Evolutionary conservation across 2,329 filamentous ascomycete genomes (phyloP).

Genomic region (Monilinia vaccinii-corymbosi): DNA sequence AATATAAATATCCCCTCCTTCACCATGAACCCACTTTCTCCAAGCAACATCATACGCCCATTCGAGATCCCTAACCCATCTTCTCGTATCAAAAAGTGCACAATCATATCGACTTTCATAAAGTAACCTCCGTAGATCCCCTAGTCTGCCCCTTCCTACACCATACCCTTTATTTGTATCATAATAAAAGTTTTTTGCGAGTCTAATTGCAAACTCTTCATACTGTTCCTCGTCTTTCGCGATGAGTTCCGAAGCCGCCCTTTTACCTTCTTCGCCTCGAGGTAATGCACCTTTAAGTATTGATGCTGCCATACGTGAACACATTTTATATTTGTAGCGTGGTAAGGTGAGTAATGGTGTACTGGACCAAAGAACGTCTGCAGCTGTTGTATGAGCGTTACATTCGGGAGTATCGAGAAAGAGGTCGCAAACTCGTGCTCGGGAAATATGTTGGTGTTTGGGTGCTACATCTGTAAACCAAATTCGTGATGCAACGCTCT

Average conservation of each 20-base stretch:
- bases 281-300: conserved; percentile 87
- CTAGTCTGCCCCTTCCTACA: conserved; percentile 57
- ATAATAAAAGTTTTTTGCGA: conserved; percentile 59
- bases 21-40: conserved; percentile 75
- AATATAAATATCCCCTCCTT: conserved; percentile 90
- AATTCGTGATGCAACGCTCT: conserved; percentile 76
- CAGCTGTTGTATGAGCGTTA: conserved; percentile 95
- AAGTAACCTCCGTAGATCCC: conserved; percentile 69
- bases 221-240: conserved; percentile 73
- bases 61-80: conserved; percentile 89
- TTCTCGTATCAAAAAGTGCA: conserved; percentile 78
- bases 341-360: conserved; percentile 86
- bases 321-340: conserved; percentile 97
- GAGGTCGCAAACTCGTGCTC: conserved; percentile 84
- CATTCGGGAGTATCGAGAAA: conserved; percentile 97
- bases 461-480: conserved; percentile 95
- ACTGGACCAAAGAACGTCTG: conserved; percentile 92
- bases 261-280: conserved; percentile 53
- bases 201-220: conserved; percentile 62
- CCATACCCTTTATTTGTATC: conserved; percentile 38
- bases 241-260: conserved; percentile 67
- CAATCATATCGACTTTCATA: conserved; percentile 80
- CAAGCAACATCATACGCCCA: conserved; percentile 82
- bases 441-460: conserved; percentile 86
- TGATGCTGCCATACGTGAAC: conserved; percentile 92